Conservation (phyloP, 306 rosid genomes). For the Quercus engelmannii region DNA sequence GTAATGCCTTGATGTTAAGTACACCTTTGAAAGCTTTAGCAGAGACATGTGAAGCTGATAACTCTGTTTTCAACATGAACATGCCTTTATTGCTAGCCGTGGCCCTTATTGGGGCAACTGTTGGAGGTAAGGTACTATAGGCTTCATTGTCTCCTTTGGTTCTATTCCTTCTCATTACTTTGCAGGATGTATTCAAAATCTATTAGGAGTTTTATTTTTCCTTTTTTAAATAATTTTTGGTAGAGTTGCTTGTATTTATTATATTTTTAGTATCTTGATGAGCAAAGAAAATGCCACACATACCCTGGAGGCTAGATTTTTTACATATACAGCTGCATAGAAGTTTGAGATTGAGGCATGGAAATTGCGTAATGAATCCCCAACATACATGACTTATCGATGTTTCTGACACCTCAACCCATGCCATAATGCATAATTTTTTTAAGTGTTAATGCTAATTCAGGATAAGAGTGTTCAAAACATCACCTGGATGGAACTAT, state of each 20-base stretch:
- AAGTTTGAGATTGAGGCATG: no score
- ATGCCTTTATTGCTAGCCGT: constrained; percentile 84
- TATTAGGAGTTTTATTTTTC: neutral
- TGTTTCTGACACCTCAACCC: no score
- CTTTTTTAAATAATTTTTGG: neutral
- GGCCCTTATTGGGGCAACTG: constrained; percentile 90
- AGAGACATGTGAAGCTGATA: constrained; percentile 74
- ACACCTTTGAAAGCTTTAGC: constrained; percentile 72
- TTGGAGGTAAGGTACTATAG: constrained; percentile 67
- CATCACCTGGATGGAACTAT: neutral
- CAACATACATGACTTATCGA: no score
- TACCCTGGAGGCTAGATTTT: neutral
- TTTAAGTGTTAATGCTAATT: neutral
- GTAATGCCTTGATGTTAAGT: constrained; percentile 63
- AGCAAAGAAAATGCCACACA: neutral
- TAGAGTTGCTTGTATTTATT: neutral
- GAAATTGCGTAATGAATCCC: no score
- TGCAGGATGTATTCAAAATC: neutral
- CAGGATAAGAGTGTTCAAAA: neutral
- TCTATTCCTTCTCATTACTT: neutral
- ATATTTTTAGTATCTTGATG: neutral
- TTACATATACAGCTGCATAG: no score
- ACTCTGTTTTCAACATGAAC: constrained; percentile 63
- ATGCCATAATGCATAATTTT: no score
- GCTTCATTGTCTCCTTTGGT: constrained; percentile 14